Percentiles rank a stretch among this genome's conserved stretches.
Conservation (phyloP, 2,329 filamentous ascomycete species). For the Talaromyces sp. region DNA sequence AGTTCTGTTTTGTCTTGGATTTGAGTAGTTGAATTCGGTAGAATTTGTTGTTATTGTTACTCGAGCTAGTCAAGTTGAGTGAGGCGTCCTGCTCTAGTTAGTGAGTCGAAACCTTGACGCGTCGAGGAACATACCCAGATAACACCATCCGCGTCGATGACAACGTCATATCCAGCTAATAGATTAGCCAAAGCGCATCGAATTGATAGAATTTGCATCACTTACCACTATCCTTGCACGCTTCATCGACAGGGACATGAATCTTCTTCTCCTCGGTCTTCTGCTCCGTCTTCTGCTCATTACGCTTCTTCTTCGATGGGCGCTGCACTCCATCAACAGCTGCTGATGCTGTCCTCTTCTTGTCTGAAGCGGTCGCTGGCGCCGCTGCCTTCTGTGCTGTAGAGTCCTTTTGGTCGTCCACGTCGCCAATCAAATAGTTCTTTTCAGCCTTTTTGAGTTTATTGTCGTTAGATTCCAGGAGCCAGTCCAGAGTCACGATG, state of each 20-base stretch:
- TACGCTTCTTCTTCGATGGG: conserved; percentile 40
- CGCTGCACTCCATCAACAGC: conserved; percentile 23
- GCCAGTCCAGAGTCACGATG: conserved; percentile 57
- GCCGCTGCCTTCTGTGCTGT: conserved; percentile 1
- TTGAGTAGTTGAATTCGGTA: conserved; percentile 67
- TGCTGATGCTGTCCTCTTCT: conserved; percentile 28
- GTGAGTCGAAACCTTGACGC: conserved; percentile 50
- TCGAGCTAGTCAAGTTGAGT: conserved; percentile 72
- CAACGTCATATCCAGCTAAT: conserved; percentile 46
- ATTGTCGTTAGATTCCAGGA: conserved; percentile 53
- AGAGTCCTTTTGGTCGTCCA: conserved; percentile 17
- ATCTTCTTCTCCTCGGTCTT: conserved; percentile 31
- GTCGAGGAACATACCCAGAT: conserved; percentile 51
- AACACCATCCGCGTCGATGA: conserved; percentile 61
- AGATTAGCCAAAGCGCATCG: conserved; percentile 9
- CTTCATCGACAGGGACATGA: conserved; percentile 50
- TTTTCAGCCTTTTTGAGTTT: conserved; percentile 42
- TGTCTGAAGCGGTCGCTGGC: conserved; percentile 15
- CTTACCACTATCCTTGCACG: conserved; percentile 28
- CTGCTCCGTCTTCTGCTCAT: conserved; percentile 43
- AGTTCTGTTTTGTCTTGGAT: conserved; percentile 28
- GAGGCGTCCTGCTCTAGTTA: conserved; percentile 73
- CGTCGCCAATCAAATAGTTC: conserved; percentile 32
- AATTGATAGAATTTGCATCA: not conserved
- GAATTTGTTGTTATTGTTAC: conserved; percentile 77